Evolutionary conservation across 2,329 filamentous ascomycete genomes (phyloP).

Genomic region (Diplocarpon mali): DNA sequence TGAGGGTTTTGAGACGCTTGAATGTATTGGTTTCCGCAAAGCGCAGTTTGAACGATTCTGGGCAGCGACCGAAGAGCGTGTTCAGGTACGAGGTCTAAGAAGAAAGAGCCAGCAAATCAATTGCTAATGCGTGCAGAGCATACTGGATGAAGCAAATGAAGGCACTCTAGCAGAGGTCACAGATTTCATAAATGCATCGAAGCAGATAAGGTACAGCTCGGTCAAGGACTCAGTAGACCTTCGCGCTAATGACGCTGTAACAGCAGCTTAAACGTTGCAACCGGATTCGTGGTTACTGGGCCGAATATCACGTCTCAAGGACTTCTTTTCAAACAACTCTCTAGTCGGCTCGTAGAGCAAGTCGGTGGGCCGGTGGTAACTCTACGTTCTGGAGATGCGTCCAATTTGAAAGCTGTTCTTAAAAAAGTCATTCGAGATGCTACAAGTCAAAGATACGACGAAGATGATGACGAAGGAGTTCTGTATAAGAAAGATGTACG

Average conservation of each 20-base stretch:
- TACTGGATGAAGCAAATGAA: constrained; percentile 49
- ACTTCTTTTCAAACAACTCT: constrained; percentile 61
- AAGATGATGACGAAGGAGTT: constrained; percentile 43
- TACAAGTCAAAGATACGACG: constrained; percentile 35
- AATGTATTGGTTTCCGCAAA: constrained; percentile 42
- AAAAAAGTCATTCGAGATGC: constrained; percentile 63
- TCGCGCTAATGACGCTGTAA: constrained; percentile 7
- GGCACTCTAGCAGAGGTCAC: constrained; percentile 48
- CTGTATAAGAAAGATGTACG: constrained; percentile 38
- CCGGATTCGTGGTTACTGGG: constrained; percentile 65
- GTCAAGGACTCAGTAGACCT: too few species aligned
- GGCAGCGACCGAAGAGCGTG: constrained; percentile 49
- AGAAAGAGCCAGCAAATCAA: constrained; percentile 10
- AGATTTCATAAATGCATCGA: constrained; percentile 38
- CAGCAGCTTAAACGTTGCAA: constrained; percentile 33
- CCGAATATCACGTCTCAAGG: constrained; percentile 69
- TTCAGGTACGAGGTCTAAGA: constrained; percentile 37
- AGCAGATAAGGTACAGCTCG: constrained; percentile 17
- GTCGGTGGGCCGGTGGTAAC: constrained; percentile 48
- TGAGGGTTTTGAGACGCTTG: constrained; percentile 40
- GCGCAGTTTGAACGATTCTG: constrained; percentile 52
- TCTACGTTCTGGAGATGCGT: constrained; percentile 58
- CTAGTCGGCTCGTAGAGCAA: constrained; percentile 39
- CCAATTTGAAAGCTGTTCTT: constrained; percentile 60
- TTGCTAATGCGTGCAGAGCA: constrained; percentile 33